These are phyloP conservation scores for Neodidymelliopsis sp. DNA, from an alignment of 2,329 filamentous ascomycete species.

Conservation along the genomic window DNA sequence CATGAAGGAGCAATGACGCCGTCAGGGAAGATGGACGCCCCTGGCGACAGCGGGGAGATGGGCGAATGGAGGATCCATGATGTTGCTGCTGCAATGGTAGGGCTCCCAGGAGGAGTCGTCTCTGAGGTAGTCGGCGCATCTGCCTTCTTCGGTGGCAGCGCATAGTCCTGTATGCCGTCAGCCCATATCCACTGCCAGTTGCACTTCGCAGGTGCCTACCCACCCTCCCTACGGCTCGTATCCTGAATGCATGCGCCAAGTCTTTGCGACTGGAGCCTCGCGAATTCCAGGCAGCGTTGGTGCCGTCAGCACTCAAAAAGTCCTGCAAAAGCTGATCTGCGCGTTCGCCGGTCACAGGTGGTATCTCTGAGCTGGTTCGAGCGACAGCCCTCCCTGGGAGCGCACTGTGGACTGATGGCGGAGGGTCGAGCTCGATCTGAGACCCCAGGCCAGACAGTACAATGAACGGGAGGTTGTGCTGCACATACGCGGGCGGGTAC, in stretches of 20 bases:
- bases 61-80: slow-evolving; percentile 79
- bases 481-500: slow-evolving; percentile 79
- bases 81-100: slow-evolving; percentile 58
- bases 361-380: slow-evolving; percentile 74
- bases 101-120: slow-evolving; percentile 59
- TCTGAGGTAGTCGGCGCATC: slow-evolving; percentile 63
- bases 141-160: slow-evolving; percentile 68
- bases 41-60: slow-evolving; percentile 86
- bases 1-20: slow-evolving; percentile 83
- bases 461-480: slow-evolving; percentile 86
- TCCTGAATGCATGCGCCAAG: slow-evolving; percentile 65
- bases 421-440: slow-evolving; percentile 41
- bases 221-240: slow-evolving; percentile 83
- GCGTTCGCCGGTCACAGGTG: slow-evolving; percentile 69
- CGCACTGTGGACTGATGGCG: slow-evolving; percentile 55
- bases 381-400: slow-evolving; percentile 59
- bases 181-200: slow-evolving; percentile 19
- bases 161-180: slow-evolving; percentile 57
- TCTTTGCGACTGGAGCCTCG: slow-evolving; percentile 58
- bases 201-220: slow-evolving; percentile 52
- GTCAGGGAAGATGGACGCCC: slow-evolving; percentile 85
- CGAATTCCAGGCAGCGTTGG: slow-evolving; percentile 70
- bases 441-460: slow-evolving; percentile 76
- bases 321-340: slow-evolving; percentile 71
- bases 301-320: slow-evolving; percentile 71